These are phyloP conservation scores for Pseudoturritis turrita DNA, from an alignment of 345 rosid species.

Conservation along the genomic window DNA sequence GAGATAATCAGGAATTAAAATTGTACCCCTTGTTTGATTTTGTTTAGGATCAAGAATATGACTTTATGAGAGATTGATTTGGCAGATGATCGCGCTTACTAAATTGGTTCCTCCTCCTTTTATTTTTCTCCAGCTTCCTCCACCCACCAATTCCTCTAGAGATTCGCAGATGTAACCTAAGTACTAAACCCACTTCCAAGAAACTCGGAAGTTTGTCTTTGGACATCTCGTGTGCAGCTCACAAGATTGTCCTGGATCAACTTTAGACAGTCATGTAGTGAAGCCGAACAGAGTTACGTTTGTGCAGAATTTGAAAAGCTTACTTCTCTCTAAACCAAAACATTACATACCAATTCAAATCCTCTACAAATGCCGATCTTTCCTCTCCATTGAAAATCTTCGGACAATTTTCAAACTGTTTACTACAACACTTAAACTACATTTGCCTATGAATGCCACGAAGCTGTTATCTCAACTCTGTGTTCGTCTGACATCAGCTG, in stretches of 20 bases:
- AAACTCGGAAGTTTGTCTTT: constrained; percentile 20
- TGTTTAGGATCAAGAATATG: constrained; percentile 13
- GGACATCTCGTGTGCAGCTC: constrained; percentile 42
- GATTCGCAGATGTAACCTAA: not conserved
- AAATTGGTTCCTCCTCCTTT: constrained; percentile 25
- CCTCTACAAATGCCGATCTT: constrained; percentile 68
- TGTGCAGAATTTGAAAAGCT: constrained; percentile 70
- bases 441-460: constrained; percentile 70
- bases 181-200: constrained; percentile 12
- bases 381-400: constrained; percentile 53
- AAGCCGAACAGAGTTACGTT: constrained; percentile 65
- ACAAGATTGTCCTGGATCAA: constrained; percentile 59
- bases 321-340: constrained; percentile 80
- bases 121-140: constrained; percentile 35
- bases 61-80: constrained; percentile 6
- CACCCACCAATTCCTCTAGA: constrained; percentile 23
- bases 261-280: constrained; percentile 68
- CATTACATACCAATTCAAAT: constrained; percentile 66
- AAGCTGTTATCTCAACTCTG: constrained; percentile 59
- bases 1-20: not conserved
- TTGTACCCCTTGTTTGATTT: not conserved
- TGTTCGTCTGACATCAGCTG: constrained; percentile 73
- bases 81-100: constrained; percentile 25
- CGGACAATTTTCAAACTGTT: constrained; percentile 67
- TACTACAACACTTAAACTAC: constrained; percentile 56